Evolutionary conservation across 2,329 filamentous ascomycete species (phyloP).

Genomic region (Colletotrichum sp.): DNA sequence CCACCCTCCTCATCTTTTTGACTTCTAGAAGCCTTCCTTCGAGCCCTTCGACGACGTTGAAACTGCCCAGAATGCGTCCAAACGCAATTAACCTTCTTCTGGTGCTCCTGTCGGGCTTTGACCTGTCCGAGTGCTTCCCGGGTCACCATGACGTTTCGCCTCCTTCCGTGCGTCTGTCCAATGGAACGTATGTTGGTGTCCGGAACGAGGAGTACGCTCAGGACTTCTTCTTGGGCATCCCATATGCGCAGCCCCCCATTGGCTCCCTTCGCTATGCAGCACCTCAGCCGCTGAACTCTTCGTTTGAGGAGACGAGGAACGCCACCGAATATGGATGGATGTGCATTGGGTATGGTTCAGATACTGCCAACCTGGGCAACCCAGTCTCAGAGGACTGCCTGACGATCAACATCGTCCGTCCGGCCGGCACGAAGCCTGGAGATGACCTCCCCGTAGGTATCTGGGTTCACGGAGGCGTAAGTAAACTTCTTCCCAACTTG

Average conservation of each 20-base stretch:
- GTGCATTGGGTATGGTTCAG: slow-evolving; percentile 56
- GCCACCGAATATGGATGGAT: slow-evolving; percentile 51
- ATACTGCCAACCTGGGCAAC: slow-evolving; percentile 27
- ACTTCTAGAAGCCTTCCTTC: background rate
- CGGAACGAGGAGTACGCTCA: slow-evolving; percentile 45
- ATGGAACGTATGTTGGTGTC: slow-evolving; percentile 44
- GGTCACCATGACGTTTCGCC: background rate
- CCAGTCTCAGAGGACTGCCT: slow-evolving; percentile 61
- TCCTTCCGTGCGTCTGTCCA: slow-evolving; percentile 9
- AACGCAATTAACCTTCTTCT: slow-evolving; percentile 10
- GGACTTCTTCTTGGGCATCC: slow-evolving; percentile 68
- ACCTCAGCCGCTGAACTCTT: slow-evolving; percentile 54
- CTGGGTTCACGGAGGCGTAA: slow-evolving; percentile 62
- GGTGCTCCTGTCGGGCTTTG: slow-evolving; percentile 1
- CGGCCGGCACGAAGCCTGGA: slow-evolving; percentile 42
- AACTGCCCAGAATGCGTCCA: slow-evolving; percentile 3
- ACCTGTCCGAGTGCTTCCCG: slow-evolving; percentile 1
- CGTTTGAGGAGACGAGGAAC: slow-evolving; percentile 47
- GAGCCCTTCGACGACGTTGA: background rate
- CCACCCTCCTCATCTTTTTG: background rate
- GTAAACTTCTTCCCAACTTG: slow-evolving; percentile 13
- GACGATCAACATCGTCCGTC: slow-evolving; percentile 54
- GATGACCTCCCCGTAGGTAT: slow-evolving; percentile 60
- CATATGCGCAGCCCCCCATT: slow-evolving; percentile 66
- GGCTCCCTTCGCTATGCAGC: slow-evolving; percentile 64